Base-by-base conservation (phyloP, 306 rosid species). In the Biancaea sappan region DNA sequence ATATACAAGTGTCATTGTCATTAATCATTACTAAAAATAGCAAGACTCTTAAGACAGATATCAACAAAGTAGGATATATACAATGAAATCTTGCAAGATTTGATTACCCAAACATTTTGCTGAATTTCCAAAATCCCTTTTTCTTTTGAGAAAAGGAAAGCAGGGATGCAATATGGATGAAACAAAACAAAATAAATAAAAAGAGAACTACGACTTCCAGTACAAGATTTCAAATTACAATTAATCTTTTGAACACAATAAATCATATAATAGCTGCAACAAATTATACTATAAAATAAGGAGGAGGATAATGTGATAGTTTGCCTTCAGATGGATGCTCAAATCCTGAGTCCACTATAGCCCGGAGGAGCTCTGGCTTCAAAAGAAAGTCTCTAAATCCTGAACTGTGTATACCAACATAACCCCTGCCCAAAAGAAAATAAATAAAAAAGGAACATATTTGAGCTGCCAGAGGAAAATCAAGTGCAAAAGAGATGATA, bases 291-390 rank as follows among this genome's bases (percentile, higher is more conserved):
- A n/a, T 5, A 58, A 18, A 50, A 19, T 3, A 37, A 24, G 46
- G 18, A 19, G 14, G 35, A 38, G 24, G 29, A 62, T 8, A 35
- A 51, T 43, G 69, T 4, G 25, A 75, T 32, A 81, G 61, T 26
- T 77, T 83, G 88, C 95, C 95, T 89, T 89, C 95, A 24, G 95
- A 89, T 28, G 95, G 95, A 75, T 89, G 95, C 90, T 89, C 95
- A 85, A 89, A 89, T 56, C 95, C 95, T 0, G 95, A 89, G 84
- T 89, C 94, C 69, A 89, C 94, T 58, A 89, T 89, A 79, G 94
- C 90, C 3, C 94, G 90, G 14, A 89, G 91, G 70, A 89, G 94
- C 79, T 89, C 94, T 73, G 94, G 94, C 91, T 89, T 89, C 79
- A 89, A 78, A 47, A 89, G 95, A 75, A 89, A 89, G 84, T 89